Evolutionary conservation across 768 basidiomycete genomes (phyloP).

Genomic region (Boletus subcaerulescens): DNA sequence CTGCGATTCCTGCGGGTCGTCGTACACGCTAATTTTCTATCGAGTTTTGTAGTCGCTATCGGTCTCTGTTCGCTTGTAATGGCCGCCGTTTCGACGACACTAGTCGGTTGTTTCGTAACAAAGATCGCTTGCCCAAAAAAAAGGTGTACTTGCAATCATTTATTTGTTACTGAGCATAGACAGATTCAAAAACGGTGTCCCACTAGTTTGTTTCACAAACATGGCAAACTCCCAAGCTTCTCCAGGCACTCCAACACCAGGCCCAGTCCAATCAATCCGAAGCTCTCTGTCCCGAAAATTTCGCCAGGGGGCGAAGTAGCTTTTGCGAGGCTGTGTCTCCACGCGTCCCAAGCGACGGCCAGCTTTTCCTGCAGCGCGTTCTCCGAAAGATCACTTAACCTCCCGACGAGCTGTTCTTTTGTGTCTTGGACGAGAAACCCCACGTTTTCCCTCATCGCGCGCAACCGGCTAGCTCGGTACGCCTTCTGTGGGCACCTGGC

Average conservation of each 20-base stretch:
- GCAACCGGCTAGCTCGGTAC: neutral
- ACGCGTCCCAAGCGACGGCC: conserved; percentile 17
- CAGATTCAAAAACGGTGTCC: too few species aligned
- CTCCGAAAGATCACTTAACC: conserved; percentile 18
- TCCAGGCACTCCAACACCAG: conserved; percentile 57
- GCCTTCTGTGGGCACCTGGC: neutral
- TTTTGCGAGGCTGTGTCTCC: conserved; percentile 12
- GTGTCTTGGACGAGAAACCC: neutral
- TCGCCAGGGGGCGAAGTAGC: conserved; percentile 3
- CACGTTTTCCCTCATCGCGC: neutral
- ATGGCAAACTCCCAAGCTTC: conserved; percentile 27
- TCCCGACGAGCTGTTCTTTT: conserved; percentile 2
- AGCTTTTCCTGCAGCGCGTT: conserved; percentile 39
- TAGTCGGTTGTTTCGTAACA: too few species aligned
- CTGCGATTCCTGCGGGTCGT: too few species aligned
- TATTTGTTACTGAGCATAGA: too few species aligned
- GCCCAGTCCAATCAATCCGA: conserved; percentile 61
- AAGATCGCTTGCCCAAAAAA: too few species aligned
- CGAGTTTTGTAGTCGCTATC: too few species aligned
- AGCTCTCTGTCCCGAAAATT: conserved; percentile 55
- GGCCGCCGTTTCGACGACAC: too few species aligned
- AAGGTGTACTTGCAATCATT: too few species aligned
- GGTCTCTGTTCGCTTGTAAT: too few species aligned
- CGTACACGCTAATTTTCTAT: too few species aligned
- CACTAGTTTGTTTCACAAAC: neutral